phyloP scores from a whole-genome alignment of 2,329 filamentous ascomycete genomes.

The Cordyceps pruinosa region DNA sequence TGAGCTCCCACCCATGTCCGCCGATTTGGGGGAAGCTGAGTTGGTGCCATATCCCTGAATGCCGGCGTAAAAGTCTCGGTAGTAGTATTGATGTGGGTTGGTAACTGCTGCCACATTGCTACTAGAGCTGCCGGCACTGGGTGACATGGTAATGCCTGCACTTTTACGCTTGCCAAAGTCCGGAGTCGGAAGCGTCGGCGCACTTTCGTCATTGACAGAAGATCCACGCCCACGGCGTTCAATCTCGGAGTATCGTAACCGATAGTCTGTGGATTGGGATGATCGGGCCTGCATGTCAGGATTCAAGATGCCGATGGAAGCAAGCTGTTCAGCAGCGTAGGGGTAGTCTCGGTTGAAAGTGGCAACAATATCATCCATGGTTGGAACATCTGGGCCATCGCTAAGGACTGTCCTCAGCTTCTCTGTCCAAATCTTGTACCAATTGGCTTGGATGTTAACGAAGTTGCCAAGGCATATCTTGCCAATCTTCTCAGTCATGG shows the following conservation, averaged over 20 bases:
- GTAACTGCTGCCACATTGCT: slow-evolving; percentile 30
- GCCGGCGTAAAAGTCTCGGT: slow-evolving; percentile 46
- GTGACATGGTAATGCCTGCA: slow-evolving; percentile 58
- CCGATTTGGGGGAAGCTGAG: slow-evolving; percentile 50
- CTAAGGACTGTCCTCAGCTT: slow-evolving; percentile 73
- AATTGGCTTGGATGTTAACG: slow-evolving; percentile 73
- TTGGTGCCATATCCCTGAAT: slow-evolving; percentile 39
- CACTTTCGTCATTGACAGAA: slow-evolving; percentile 56
- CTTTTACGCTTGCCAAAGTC: slow-evolving; percentile 61
- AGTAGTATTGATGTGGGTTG: slow-evolving; percentile 49
- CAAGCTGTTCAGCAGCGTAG: slow-evolving; percentile 65
- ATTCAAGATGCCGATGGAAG: slow-evolving; percentile 71
- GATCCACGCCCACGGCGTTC: slow-evolving; percentile 49
- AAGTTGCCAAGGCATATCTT: slow-evolving; percentile 78
- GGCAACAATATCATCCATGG: slow-evolving; percentile 65
- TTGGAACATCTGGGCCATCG: slow-evolving; percentile 53
- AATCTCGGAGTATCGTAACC: slow-evolving; percentile 42
- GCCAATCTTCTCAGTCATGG: slow-evolving; percentile 73
- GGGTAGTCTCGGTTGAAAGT: slow-evolving; percentile 75
- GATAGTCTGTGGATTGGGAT: slow-evolving; percentile 50
- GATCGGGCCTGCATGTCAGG: slow-evolving; percentile 55
- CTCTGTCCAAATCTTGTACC: slow-evolving; percentile 77
- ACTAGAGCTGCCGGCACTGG: slow-evolving; percentile 26
- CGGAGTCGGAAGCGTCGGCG: slow-evolving; percentile 56
- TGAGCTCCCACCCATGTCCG: slow-evolving; percentile 45